Conservation (phyloP, 75 land plant species). For the Ceratopteris richardii region DNA sequence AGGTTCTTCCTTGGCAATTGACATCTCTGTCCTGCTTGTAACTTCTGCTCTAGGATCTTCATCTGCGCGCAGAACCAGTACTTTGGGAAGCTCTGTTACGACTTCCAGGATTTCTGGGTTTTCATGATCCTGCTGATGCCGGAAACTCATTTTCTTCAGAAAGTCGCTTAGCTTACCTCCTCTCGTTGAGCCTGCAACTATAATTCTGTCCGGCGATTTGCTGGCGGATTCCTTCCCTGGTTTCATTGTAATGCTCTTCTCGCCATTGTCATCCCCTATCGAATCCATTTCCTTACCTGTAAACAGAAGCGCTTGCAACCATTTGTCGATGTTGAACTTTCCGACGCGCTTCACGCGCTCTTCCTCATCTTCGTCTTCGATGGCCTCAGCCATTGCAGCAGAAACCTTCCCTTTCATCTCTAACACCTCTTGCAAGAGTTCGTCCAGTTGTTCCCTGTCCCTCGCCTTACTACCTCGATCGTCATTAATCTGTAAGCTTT, state of each 20-base stretch:
- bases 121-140: background rate
- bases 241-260: background rate
- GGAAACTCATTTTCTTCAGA: background rate
- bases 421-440: slow-evolving; percentile 15
- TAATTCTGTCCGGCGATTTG: no score
- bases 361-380: slow-evolving; percentile 45
- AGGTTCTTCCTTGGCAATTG: background rate
- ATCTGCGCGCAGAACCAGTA: background rate
- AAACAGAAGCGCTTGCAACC: slow-evolving; percentile 35
- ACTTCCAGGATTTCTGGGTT: background rate
- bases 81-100: background rate
- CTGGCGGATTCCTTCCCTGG: background rate
- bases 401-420: slow-evolving; percentile 8
- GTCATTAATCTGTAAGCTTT: background rate
- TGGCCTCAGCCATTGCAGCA: slow-evolving; percentile 12
- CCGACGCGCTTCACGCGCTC: slow-evolving; percentile 50
- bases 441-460: slow-evolving; percentile 15
- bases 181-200: background rate
- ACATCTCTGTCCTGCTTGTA: background rate
- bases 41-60: background rate
- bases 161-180: background rate
- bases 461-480: slow-evolving; percentile 25
- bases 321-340: slow-evolving; percentile 71
- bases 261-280: background rate
- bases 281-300: background rate